phyloP scores from a whole-genome alignment of 2,329 filamentous ascomycete genomes.

The Aspergillus fischeri region DNA sequence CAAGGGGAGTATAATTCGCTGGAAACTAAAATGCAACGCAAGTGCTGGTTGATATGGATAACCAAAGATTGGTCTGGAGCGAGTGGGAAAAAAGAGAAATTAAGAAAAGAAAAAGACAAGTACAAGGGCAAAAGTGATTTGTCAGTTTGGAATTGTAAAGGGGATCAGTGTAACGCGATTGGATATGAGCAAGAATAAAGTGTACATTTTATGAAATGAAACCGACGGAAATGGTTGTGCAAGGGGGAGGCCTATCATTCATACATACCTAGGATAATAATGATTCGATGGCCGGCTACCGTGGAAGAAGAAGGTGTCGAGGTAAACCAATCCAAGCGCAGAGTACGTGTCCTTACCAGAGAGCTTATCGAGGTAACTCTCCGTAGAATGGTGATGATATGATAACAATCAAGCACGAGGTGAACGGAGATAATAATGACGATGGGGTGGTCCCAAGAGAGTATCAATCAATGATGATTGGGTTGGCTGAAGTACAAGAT shows the following conservation, averaged over 20 bases:
- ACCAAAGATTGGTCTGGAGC: slow-evolving; percentile 9
- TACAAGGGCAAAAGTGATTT: slow-evolving; percentile 9
- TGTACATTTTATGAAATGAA: slow-evolving; percentile 13
- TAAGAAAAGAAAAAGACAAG: slow-evolving; percentile 1
- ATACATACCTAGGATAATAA: slow-evolving; percentile 21
- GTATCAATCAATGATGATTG: slow-evolving; percentile 16
- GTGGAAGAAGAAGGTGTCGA: slow-evolving; percentile 11
- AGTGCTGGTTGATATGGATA: slow-evolving; percentile 2
- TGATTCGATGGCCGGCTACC: slow-evolving; percentile 19
- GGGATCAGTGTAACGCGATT: slow-evolving; percentile 15
- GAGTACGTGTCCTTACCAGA: neutral
- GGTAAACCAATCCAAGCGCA: slow-evolving; percentile 3
- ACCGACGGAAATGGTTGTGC: slow-evolving; percentile 8
- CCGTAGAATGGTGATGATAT: slow-evolving; percentile 2
- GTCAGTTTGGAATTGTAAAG: slow-evolving; percentile 1
- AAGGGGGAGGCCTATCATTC: slow-evolving; percentile 10
- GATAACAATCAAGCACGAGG: slow-evolving; percentile 15
- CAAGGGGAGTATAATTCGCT: neutral
- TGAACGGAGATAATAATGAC: slow-evolving; percentile 9
- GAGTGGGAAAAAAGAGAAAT: slow-evolving; percentile 8
- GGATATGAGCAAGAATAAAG: slow-evolving; percentile 11
- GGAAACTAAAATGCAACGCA: neutral
- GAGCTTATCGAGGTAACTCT: neutral
- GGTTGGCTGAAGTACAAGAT: slow-evolving; percentile 15
- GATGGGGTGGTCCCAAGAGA: neutral